Conservation (phyloP, 1,284 basidiomycete species). For the Caloboletus firmus region DNA sequence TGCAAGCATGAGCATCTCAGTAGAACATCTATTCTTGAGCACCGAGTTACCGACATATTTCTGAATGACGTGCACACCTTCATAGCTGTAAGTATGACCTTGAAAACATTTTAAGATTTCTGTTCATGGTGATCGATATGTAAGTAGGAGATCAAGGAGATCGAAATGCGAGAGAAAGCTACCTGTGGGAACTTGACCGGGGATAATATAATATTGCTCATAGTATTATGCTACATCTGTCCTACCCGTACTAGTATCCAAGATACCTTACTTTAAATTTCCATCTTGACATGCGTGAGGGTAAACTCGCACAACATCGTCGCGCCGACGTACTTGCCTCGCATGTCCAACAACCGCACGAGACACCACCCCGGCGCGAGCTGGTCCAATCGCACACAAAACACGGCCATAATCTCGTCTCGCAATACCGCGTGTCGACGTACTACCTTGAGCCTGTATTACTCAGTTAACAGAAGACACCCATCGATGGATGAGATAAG, state of each 20-base stretch:
- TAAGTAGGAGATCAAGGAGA: too few relatives aligned
- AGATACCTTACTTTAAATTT: not conserved
- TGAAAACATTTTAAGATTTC: too few relatives aligned
- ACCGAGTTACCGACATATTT: too few relatives aligned
- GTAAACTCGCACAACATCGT: constrained; percentile 47
- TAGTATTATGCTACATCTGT: not conserved
- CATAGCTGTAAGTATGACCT: too few relatives aligned
- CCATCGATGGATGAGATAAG: not conserved
- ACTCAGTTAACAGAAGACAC: not conserved
- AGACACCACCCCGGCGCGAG: constrained; percentile 51
- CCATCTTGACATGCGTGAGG: not conserved
- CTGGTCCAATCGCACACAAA: constrained; percentile 49
- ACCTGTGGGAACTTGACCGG: not conserved
- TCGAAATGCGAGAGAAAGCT: too few relatives aligned
- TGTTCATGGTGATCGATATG: too few relatives aligned
- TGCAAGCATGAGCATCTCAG: too few relatives aligned
- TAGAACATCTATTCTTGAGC: too few relatives aligned
- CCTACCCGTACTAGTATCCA: not conserved
- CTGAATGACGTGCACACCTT: too few relatives aligned
- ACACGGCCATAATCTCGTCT: constrained; percentile 47
- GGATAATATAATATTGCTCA: not conserved
- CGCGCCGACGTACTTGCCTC: constrained; percentile 53
- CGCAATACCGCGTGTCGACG: constrained; percentile 43
- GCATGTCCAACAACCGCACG: constrained; percentile 51
- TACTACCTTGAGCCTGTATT: constrained; percentile 35